Evolutionary conservation across 768 basidiomycete genomes (phyloP).

Genomic region (Mycena pura): DNA sequence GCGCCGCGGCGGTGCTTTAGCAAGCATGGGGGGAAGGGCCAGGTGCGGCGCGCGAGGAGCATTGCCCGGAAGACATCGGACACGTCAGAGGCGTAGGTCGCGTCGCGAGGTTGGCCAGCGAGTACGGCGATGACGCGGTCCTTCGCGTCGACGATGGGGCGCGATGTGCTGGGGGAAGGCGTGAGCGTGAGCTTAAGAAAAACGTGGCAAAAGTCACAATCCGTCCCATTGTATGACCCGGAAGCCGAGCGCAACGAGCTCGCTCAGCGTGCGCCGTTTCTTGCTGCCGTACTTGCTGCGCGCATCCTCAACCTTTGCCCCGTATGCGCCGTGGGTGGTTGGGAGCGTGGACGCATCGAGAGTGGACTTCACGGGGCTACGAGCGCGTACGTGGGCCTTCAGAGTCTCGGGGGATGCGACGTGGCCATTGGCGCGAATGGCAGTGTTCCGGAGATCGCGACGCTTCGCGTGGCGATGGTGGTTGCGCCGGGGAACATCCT

Average conservation of each 20-base stretch:
- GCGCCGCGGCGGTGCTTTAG: background rate
- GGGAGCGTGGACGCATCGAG: conserved; percentile 1
- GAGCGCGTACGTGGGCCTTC: background rate
- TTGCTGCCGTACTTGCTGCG: background rate
- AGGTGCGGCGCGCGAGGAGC: background rate
- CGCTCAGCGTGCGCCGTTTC: background rate
- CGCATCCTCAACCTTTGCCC: background rate
- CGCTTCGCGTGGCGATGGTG: no score
- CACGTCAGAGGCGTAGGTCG: background rate
- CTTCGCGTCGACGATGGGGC: background rate
- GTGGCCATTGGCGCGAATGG: no score
- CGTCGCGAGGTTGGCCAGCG: background rate
- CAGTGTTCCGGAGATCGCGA: no score
- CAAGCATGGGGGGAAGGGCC: background rate
- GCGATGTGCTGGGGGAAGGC: background rate
- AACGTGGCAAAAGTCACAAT: background rate
- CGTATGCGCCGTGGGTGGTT: background rate
- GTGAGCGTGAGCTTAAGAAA: background rate
- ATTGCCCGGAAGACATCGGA: background rate
- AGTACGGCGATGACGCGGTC: conserved; percentile 7
- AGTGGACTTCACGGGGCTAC: background rate
- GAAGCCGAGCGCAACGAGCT: conserved; percentile 4
- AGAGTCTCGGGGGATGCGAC: background rate
- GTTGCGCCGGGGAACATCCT: no score
- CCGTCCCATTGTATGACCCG: background rate